A percentile compares a stretch with the other conserved stretches of the same genome.
phyloP scores from a whole-genome alignment of 2,329 filamentous ascomycete genomes.

The Colletotrichum spinosum region DNA sequence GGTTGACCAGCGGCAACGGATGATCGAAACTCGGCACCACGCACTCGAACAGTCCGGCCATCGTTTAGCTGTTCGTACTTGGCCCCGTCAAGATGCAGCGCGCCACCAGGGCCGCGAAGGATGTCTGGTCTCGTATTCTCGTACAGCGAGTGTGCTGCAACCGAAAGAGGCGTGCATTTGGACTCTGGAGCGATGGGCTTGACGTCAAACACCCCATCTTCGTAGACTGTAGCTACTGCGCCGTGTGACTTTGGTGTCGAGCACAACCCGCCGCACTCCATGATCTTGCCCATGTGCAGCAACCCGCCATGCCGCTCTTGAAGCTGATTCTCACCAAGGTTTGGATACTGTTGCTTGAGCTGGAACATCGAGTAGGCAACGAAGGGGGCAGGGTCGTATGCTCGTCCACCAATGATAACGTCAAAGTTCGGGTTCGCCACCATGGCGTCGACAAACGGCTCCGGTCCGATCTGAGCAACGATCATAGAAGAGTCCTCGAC shows the following conservation, averaged over 20 bases:
- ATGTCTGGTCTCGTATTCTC: conserved; percentile 66
- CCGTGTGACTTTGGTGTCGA: conserved; percentile 58
- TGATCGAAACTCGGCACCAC: conserved; percentile 50
- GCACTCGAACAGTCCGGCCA: conserved; percentile 50
- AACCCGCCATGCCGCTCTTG: conserved; percentile 49
- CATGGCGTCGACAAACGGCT: conserved; percentile 58
- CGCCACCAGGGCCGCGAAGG: conserved; percentile 61
- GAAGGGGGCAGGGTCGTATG: conserved; percentile 55
- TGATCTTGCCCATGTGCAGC: conserved; percentile 66
- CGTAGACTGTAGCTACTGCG: conserved; percentile 54
- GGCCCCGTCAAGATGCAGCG: conserved; percentile 53
- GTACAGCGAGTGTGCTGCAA: conserved; percentile 66
- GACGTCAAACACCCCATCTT: conserved; percentile 59
- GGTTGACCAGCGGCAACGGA: conserved; percentile 18
- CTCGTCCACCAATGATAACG: conserved; percentile 60
- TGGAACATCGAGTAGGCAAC: conserved; percentile 47
- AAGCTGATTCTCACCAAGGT: background rate
- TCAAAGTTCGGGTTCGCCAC: conserved; percentile 53
- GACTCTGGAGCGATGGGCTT: conserved; percentile 51
- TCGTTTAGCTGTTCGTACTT: conserved; percentile 57
- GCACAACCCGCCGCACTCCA: conserved; percentile 64
- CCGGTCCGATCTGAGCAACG: conserved; percentile 59
- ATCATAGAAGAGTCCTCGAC: conserved; percentile 51
- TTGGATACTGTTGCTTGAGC: conserved; percentile 15
- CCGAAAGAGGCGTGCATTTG: conserved; percentile 59